Percentiles rank a stretch among this genome's conserved stretches.
Conservation (phyloP, 2,329 filamentous ascomycete species). For the Exophiala phaeomuriformis region DNA sequence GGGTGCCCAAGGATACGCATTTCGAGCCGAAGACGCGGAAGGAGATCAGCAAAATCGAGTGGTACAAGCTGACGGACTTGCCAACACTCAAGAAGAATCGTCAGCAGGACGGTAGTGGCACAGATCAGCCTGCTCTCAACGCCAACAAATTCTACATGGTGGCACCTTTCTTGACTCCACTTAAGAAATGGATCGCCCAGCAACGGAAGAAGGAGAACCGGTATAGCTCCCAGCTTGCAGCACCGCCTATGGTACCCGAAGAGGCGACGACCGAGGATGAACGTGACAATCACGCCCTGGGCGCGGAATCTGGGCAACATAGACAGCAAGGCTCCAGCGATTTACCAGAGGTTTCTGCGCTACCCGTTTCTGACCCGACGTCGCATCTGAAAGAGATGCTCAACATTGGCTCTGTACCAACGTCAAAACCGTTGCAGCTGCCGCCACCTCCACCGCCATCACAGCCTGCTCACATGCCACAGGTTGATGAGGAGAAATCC, state of each 20-base stretch:
- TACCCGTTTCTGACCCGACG: slow-evolving; percentile 38
- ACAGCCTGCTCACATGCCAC: slow-evolving; percentile 22
- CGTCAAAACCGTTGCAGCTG: slow-evolving; percentile 9
- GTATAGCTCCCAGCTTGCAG: slow-evolving; percentile 49
- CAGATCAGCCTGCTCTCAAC: slow-evolving; percentile 50
- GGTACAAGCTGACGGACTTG: slow-evolving; percentile 85
- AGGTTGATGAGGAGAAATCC: slow-evolving; percentile 37
- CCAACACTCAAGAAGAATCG: slow-evolving; percentile 72
- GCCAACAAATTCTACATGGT: slow-evolving; percentile 97
- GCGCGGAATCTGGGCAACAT: slow-evolving; percentile 19
- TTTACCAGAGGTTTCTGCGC: slow-evolving; percentile 34
- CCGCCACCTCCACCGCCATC: neutral
- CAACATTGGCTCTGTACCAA: slow-evolving; percentile 31
- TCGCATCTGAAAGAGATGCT: slow-evolving; percentile 47
- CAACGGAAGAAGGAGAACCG: slow-evolving; percentile 61
- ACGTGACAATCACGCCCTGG: slow-evolving; percentile 17
- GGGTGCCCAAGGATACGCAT: slow-evolving; percentile 74
- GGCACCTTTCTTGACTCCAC: slow-evolving; percentile 74
- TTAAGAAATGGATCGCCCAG: slow-evolving; percentile 85
- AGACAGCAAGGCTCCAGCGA: slow-evolving; percentile 31
- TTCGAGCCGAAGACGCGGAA: slow-evolving; percentile 91
- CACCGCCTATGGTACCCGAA: slow-evolving; percentile 22
- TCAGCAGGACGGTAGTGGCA: slow-evolving; percentile 49
- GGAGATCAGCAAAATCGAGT: slow-evolving; percentile 94
- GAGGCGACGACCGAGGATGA: slow-evolving; percentile 24